Conservation (phyloP, 805 yeast genomes). For the Lipomyces oligophaga region DNA sequence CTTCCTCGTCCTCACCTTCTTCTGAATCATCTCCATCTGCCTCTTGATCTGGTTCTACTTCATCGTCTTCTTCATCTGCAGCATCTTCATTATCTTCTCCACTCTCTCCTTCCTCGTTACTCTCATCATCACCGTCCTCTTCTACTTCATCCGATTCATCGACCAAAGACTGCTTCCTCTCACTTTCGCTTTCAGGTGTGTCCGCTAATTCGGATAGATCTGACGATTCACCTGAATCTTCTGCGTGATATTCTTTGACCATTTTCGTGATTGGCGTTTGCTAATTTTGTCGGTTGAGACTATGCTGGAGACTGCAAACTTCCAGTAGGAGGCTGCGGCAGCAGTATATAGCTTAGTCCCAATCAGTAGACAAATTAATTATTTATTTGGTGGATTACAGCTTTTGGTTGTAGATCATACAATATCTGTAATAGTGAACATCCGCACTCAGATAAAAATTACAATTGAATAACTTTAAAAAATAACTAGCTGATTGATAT, state of each 20-base stretch:
- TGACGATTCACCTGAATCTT: conserved; percentile 12
- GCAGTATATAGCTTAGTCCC: too few relatives aligned
- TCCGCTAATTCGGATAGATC: conserved; percentile 21
- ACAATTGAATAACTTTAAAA: too few relatives aligned
- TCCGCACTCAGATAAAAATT: too few relatives aligned
- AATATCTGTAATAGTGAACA: too few relatives aligned
- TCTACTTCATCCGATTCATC: conserved; percentile 3
- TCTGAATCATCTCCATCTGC: not conserved
- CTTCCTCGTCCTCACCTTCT: conserved; percentile 5
- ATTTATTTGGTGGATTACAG: too few relatives aligned
- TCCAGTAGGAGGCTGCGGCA: too few relatives aligned
- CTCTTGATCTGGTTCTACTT: conserved; percentile 1
- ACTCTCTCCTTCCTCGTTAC: not conserved
- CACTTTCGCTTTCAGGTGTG: not conserved
- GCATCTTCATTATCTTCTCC: conserved; percentile 2
- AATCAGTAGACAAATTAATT: too few relatives aligned
- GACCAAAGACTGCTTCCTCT: conserved; percentile 1
- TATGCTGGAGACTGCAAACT: too few relatives aligned
- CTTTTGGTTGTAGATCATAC: too few relatives aligned
- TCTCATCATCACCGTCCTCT: conserved; percentile 1
- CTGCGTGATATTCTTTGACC: not conserved
- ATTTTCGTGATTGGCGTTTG: too few relatives aligned
- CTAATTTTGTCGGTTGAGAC: too few relatives aligned
- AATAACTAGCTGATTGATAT: too few relatives aligned
- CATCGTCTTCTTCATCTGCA: conserved; percentile 1